Evolutionary conservation across 805 yeast species (phyloP).

Genomic region (Yarrowia sp.): DNA sequence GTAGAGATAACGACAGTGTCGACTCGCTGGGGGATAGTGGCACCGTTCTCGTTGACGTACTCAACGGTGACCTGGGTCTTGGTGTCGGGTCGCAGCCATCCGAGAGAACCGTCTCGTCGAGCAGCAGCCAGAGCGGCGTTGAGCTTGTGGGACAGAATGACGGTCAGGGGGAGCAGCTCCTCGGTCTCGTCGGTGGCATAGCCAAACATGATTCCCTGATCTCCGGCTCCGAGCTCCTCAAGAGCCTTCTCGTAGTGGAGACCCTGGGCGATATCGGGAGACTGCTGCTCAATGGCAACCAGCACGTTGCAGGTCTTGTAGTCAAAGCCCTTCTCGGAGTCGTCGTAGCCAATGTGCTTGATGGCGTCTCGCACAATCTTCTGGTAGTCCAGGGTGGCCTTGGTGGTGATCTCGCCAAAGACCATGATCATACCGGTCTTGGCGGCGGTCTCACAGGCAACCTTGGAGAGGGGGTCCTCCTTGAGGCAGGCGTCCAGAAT

Average conservation of each 20-base stretch:
- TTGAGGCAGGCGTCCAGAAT: slow-evolving; percentile 95
- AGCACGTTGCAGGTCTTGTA: slow-evolving; percentile 98
- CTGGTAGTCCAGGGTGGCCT: slow-evolving; percentile 93
- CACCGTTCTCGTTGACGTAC: slow-evolving; percentile 91
- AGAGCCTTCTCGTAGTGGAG: slow-evolving; percentile 91
- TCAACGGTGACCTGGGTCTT: slow-evolving; percentile 99
- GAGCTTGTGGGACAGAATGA: slow-evolving; percentile 90
- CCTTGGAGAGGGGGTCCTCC: slow-evolving; percentile 95
- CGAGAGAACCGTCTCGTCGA: slow-evolving; percentile 90
- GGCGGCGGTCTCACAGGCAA: slow-evolving; percentile 98
- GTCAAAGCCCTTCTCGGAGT: slow-evolving; percentile 94
- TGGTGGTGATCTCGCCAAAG: slow-evolving; percentile 98
- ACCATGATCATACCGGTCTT: slow-evolving; percentile 99
- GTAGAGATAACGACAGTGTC: slow-evolving; percentile 97
- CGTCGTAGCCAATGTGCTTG: slow-evolving; percentile 97
- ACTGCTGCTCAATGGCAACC: slow-evolving; percentile 99
- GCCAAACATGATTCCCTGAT: slow-evolving; percentile 99
- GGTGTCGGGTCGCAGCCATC: slow-evolving; percentile 99
- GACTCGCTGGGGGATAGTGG: slow-evolving; percentile 91
- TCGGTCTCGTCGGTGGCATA: slow-evolving; percentile 99
- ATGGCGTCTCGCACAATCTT: slow-evolving; percentile 97
- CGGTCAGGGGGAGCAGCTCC: slow-evolving; percentile 93
- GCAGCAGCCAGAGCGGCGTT: slow-evolving; percentile 96
- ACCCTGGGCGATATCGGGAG: slow-evolving; percentile 99
- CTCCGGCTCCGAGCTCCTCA: slow-evolving; percentile 99